Conservation (phyloP, 257 asterid species). For the Agastache rugosa region DNA sequence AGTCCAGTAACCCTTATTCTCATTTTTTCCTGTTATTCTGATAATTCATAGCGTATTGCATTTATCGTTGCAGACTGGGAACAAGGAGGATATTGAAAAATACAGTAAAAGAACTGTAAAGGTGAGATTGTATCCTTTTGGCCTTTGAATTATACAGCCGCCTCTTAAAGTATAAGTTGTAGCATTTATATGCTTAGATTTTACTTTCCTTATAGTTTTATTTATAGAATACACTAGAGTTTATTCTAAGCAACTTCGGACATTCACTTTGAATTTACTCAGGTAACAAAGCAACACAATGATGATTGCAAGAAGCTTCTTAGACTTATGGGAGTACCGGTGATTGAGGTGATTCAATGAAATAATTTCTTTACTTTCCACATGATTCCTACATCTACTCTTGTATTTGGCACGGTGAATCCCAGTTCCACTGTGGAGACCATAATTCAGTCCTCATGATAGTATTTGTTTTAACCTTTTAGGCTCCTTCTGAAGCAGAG, state of each 20-base stretch:
- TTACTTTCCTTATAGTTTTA: slow-evolving; percentile 33
- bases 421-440: slow-evolving; percentile 14
- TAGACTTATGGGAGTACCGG: slow-evolving; percentile 97
- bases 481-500: slow-evolving; percentile 99
- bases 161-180: not conserved
- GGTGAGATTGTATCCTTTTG: slow-evolving; percentile 50
- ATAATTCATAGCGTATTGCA: slow-evolving; percentile 18
- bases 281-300: slow-evolving; percentile 94
- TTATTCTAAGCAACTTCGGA: slow-evolving; percentile 21
- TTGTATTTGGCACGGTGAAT: slow-evolving; percentile 18
- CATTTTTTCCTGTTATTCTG: slow-evolving; percentile 6
- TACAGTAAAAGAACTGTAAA: slow-evolving; percentile 97
- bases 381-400: slow-evolving; percentile 20
- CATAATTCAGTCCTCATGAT: slow-evolving; percentile 27
- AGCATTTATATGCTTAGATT: not conserved
- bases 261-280: slow-evolving; percentile 37
- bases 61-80: slow-evolving; percentile 63
- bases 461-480: slow-evolving; percentile 34
- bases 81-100: slow-evolving; percentile 92
- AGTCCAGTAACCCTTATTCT: not conserved
- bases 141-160: slow-evolving; percentile 26
- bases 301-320: slow-evolving; percentile 97
- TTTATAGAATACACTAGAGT: slow-evolving; percentile 17
- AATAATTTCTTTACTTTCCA: slow-evolving; percentile 18
- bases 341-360: slow-evolving; percentile 76